phyloP scores from a whole-genome alignment of 1,139 yeast genomes.

The Neolecta irregularis region DNA sequence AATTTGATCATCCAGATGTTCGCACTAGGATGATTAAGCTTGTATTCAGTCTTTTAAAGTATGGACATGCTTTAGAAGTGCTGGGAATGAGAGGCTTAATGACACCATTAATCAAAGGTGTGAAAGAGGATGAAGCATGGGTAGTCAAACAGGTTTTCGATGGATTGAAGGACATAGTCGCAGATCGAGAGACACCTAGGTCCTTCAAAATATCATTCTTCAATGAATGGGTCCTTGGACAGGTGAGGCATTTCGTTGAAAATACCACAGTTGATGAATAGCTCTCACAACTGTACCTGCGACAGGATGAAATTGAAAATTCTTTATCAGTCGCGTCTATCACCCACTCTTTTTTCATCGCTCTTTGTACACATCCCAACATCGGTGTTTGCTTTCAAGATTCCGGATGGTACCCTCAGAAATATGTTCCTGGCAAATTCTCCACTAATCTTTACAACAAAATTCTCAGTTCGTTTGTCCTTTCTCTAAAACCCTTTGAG shows the following conservation, averaged over 20 bases:
- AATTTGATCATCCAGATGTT: conserved; percentile 32
- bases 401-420: conserved; percentile 45
- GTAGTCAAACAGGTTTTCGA: conserved; percentile 31
- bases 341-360: conserved; percentile 37
- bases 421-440: too few relatives aligned
- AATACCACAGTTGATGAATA: conserved; percentile 19
- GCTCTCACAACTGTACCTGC: conserved; percentile 14
- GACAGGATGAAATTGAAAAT: conserved; percentile 19
- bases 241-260: conserved; percentile 40
- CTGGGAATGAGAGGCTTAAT: conserved; percentile 42
- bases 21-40: conserved; percentile 33
- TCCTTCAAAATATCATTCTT: conserved; percentile 60
- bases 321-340: conserved; percentile 20
- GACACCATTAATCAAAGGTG: conserved; percentile 49
- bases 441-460: conserved; percentile 37
- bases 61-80: conserved; percentile 41
- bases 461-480: conserved; percentile 45
- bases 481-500: conserved; percentile 68
- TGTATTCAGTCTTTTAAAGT: conserved; percentile 39
- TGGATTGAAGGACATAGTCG: conserved; percentile 38
- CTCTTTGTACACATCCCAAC: conserved; percentile 36
- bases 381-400: conserved; percentile 51
- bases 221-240: conserved; percentile 59
- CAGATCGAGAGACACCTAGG: conserved; percentile 48
- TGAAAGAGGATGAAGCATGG: conserved; percentile 35